These are phyloP conservation scores for Gracilaria vermiculophylla DNA, from an alignment of 23 red algal genomes.

Conservation along the genomic window DNA sequence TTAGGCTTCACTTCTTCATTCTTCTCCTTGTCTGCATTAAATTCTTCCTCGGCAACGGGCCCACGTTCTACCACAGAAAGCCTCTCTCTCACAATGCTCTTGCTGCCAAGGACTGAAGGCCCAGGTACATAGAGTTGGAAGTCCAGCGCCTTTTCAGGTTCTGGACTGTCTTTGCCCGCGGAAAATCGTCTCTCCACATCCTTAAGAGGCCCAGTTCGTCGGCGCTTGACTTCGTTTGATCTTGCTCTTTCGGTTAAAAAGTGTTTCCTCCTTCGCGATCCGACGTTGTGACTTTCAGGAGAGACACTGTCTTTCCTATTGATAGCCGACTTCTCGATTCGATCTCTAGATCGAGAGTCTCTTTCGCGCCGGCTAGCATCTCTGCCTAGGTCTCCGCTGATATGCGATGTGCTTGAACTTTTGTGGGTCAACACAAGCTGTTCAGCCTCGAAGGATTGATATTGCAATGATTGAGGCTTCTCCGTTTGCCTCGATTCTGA, in stretches of 20 bases:
- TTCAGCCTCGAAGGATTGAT: not conserved
- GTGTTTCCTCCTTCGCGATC: not conserved
- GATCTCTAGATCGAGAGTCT: constrained; percentile 19
- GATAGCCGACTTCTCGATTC: not conserved
- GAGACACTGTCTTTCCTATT: constrained; percentile 41
- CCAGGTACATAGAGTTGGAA: constrained; percentile 32
- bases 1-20: not conserved
- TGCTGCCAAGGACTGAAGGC: constrained; percentile 45
- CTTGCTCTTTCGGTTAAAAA: not conserved
- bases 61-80: not conserved
- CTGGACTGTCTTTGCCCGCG: not conserved
- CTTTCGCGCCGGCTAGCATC: not conserved
- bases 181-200: not conserved
- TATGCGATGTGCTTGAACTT: not conserved
- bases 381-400: not conserved
- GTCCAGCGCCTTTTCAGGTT: constrained; percentile 6
- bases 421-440: not conserved
- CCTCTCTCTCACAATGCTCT: constrained; percentile 2
- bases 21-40: not conserved
- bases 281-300: not conserved
- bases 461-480: not conserved
- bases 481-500: not conserved
- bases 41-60: not conserved
- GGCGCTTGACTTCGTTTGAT: constrained; percentile 35
- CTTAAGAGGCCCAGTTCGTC: not conserved